phyloP scores from a whole-genome alignment of 2,329 filamentous ascomycete species.

The Thermothelomyces thermophilus region DNA sequence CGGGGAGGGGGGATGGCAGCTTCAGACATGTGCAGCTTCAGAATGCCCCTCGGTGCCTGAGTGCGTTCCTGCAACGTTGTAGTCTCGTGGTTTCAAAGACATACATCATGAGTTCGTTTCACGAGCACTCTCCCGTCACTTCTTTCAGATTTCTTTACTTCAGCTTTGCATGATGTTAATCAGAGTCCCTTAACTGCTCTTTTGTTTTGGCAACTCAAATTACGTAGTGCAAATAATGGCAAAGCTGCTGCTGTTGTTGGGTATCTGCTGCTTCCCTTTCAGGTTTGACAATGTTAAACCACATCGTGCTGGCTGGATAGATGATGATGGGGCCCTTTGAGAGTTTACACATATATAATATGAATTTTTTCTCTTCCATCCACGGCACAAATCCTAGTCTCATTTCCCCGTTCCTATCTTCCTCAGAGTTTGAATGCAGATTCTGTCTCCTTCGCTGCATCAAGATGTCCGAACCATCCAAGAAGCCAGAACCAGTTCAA shows the following conservation, averaged over 20 bases:
- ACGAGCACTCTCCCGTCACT: neutral
- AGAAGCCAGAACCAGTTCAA: neutral
- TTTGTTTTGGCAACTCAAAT: neutral
- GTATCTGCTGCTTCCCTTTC: neutral
- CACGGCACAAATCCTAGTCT: too few relatives aligned
- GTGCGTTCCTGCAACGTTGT: too few relatives aligned
- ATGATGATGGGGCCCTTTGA: constrained; percentile 2
- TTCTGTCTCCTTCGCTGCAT: neutral
- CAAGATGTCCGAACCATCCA: neutral
- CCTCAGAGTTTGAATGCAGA: neutral
- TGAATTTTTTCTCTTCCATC: neutral
- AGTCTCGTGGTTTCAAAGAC: too few relatives aligned
- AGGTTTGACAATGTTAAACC: neutral
- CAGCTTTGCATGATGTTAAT: neutral
- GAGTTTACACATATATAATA: neutral
- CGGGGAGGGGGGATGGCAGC: too few relatives aligned
- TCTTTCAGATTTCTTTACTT: neutral
- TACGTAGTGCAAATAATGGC: neutral
- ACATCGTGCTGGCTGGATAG: neutral
- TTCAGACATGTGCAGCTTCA: too few relatives aligned
- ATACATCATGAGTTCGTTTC: too few relatives aligned
- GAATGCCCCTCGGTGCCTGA: too few relatives aligned
- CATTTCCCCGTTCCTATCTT: too few relatives aligned
- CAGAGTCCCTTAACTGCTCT: neutral
- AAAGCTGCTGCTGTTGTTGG: neutral